Conservation (phyloP, 768 basidiomycete genomes). For the Psilocybe azurescens region DNA sequence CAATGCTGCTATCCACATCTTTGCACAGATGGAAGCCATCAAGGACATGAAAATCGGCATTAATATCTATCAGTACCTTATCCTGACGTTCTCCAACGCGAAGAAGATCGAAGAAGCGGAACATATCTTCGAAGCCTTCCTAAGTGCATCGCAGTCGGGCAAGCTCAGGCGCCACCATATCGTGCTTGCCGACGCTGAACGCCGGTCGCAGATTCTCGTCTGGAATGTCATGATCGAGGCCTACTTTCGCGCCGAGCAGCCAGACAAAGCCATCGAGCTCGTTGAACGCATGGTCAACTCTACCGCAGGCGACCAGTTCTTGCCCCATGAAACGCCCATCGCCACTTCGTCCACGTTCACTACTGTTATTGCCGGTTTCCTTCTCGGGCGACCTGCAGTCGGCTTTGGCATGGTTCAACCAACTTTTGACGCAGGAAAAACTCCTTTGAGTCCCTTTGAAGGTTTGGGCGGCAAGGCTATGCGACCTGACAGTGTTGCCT, state of each 20-base stretch:
- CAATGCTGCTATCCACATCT: constrained; percentile 67
- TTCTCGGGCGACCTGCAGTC: constrained; percentile 63
- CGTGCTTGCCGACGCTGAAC: constrained; percentile 11
- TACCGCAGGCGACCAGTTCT: constrained; percentile 37
- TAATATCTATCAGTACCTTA: constrained; percentile 54
- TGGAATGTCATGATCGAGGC: constrained; percentile 83
- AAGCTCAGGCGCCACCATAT: constrained; percentile 37
- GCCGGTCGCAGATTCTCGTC: constrained; percentile 48
- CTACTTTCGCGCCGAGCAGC: constrained; percentile 67
- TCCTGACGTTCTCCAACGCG: constrained; percentile 60
- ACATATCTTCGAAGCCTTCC: constrained; percentile 69
- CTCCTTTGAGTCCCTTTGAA: constrained; percentile 43
- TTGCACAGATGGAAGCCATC: constrained; percentile 61
- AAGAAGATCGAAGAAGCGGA: constrained; percentile 53
- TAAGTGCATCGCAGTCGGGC: constrained; percentile 42
- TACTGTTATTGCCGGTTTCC: constrained; percentile 69
- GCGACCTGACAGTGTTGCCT: constrained; percentile 59
- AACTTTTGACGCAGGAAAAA: constrained; percentile 52
- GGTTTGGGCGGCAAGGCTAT: constrained; percentile 38
- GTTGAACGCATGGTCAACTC: constrained; percentile 75
- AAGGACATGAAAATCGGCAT: constrained; percentile 25
- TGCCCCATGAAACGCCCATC: constrained; percentile 50
- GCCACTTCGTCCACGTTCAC: constrained; percentile 70
- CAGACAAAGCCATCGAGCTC: constrained; percentile 66
- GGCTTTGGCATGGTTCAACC: constrained; percentile 75